Evolutionary conservation across 1,139 yeast species (phyloP), one percentile per base, ranked within the genome.

Genomic region (Yarrowia galli): DNA sequence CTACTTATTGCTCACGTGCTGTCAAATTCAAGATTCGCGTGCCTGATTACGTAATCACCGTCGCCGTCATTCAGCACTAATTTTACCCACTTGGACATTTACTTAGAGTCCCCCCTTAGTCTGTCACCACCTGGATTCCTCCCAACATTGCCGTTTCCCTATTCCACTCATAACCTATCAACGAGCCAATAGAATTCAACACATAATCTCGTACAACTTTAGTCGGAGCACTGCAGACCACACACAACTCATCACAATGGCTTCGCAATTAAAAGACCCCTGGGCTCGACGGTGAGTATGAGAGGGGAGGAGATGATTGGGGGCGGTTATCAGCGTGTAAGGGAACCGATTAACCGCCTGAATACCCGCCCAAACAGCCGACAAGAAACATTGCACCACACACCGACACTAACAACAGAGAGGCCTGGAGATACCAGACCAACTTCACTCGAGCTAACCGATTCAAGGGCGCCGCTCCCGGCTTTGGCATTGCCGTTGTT

Each of bases 351-450:
- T 25, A 25, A 25, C 28, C 28, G 28, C 7, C 28, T 10, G 28
- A 25, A 25, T 25, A 25, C 3, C 28, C 28, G 28, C 7, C 28
- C 32, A 28, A 28, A 28, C 32, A 6, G 8, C 8, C 32, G 32
- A 8, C 32, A 28, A 28, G 9, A 28, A 28, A 7, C 28, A 25
- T 7, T 13, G 6, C 4, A 36, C 43, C 20, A 42, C 48, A 23
- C 18, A 18, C 18, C 32, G 9, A 15, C 45, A 22, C 68, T 67
- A 63, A 68, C 69, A 25, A 32, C 72, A 89, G 97, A 84, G 97
- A 91, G 78, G 96, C 96, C 68, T 91, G 97, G 97, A 87, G 97
- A 83, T 89, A 87, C 79, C 89, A 87, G 74, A 96, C 96, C 70
- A 91, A 88, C 69, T 91, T 91, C 81, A 83, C 89, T 69, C 86